phyloP scores from a whole-genome alignment of 78 protist genomes.

The Isochrysis galbana region DNA sequence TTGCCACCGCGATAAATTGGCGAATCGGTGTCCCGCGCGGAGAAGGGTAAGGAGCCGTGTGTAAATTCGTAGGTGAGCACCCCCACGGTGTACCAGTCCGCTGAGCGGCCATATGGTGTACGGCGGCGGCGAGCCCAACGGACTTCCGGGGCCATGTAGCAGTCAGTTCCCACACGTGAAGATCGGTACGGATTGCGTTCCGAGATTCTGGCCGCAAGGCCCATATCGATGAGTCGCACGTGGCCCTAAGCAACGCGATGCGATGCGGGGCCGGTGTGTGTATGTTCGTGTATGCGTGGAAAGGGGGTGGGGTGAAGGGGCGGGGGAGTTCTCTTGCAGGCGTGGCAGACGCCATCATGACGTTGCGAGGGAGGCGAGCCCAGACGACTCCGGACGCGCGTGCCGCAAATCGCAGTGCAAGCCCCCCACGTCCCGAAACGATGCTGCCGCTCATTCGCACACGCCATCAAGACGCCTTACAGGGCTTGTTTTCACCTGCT shows the following conservation, averaged over 20 bases:
- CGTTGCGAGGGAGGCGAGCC: too few species aligned
- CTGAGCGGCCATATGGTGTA: background rate
- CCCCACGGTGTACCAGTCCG: conserved; percentile 30
- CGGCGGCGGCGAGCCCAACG: background rate
- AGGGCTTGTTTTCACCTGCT: background rate
- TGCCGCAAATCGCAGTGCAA: too few species aligned
- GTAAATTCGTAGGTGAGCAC: conserved; percentile 13
- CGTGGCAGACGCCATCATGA: too few species aligned
- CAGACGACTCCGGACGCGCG: too few species aligned
- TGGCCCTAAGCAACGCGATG: too few species aligned
- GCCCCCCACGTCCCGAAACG: too few species aligned
- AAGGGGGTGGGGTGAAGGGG: too few species aligned
- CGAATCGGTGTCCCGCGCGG: background rate
- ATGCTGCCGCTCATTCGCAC: too few species aligned
- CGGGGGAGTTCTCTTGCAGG: too few species aligned
- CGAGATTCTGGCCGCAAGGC: conserved; percentile 2
- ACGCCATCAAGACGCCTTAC: too few species aligned
- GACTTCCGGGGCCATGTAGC: conserved; percentile 29
- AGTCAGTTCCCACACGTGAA: conserved; percentile 24
- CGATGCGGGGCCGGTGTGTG: too few species aligned
- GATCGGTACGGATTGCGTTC: background rate
- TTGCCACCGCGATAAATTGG: background rate
- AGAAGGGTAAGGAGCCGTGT: background rate
- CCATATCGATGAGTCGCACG: conserved; percentile 22
- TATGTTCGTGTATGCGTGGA: too few species aligned